Evolutionary conservation across 768 basidiomycete species (phyloP).

Genomic region (Podaxis sp.): DNA sequence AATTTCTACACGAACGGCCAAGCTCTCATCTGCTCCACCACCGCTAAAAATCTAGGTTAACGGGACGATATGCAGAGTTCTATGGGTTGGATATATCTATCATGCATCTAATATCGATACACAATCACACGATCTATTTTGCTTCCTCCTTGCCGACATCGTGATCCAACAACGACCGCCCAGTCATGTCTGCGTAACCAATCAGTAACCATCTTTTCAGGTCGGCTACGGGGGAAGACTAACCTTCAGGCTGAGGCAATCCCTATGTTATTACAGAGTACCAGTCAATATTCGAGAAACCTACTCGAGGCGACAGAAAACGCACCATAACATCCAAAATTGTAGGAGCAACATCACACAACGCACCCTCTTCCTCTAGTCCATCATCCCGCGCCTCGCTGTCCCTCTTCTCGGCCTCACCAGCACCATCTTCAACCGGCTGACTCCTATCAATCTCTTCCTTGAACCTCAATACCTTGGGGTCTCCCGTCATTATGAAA

Average conservation of each 20-base stretch:
- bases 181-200: constrained; percentile 47
- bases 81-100: too few species aligned
- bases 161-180: constrained; percentile 44
- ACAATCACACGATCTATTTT: not conserved
- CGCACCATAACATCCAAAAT: constrained; percentile 68
- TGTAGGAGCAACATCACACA: constrained; percentile 91
- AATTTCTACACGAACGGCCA: too few species aligned
- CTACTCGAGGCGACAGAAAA: not conserved
- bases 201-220: not conserved
- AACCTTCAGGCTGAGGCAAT: constrained; percentile 53
- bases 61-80: too few species aligned
- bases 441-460: constrained; percentile 51
- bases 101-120: not conserved
- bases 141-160: not conserved
- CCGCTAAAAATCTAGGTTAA: too few species aligned
- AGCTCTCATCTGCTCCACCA: too few species aligned
- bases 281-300: not conserved
- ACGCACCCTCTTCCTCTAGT: constrained; percentile 63
- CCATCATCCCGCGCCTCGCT: constrained; percentile 35
- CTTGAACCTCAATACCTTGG: constrained; percentile 52
- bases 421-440: constrained; percentile 34
- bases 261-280: constrained; percentile 31
- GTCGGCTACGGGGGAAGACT: not conserved
- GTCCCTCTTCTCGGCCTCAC: constrained; percentile 53
- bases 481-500: constrained; percentile 78